phyloP scores from a whole-genome alignment of 208 protist genomes.

The Phytomonas sp. region DNA sequence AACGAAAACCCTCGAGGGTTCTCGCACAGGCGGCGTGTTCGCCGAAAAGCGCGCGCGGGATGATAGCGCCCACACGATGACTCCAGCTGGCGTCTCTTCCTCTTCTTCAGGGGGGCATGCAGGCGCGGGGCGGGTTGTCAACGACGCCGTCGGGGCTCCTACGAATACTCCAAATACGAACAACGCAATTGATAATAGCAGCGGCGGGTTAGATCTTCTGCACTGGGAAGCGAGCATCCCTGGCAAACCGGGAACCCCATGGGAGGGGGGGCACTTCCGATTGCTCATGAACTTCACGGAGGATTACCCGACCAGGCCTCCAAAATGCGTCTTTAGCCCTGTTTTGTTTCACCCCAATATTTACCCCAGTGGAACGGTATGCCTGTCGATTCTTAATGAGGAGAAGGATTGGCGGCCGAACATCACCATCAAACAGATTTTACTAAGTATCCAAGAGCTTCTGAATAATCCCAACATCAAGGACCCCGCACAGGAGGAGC shows the following conservation, averaged over 20 bases:
- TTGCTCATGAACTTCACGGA: slow-evolving; percentile 94
- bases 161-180: slow-evolving; percentile 10
- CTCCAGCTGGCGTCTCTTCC: too few relatives aligned
- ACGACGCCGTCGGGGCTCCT: not conserved
- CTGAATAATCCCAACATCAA: slow-evolving; percentile 96
- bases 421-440: slow-evolving; percentile 98
- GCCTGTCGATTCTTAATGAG: slow-evolving; percentile 98
- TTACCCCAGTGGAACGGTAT: slow-evolving; percentile 98
- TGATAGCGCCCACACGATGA: not conserved
- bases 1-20: slow-evolving; percentile 11
- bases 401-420: slow-evolving; percentile 98
- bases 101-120: not conserved
- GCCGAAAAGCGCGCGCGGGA: slow-evolving; percentile 16
- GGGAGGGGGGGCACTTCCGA: slow-evolving; percentile 95
- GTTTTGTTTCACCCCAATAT: slow-evolving; percentile 99
- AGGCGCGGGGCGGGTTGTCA: not conserved
- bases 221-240: slow-evolving; percentile 97
- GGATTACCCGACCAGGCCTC: slow-evolving; percentile 97
- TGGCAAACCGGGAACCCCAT: slow-evolving; percentile 92
- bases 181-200: slow-evolving; percentile 7
- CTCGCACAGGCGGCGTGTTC: slow-evolving; percentile 4
- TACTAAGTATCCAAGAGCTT: slow-evolving; percentile 98
- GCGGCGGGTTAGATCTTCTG: slow-evolving; percentile 89
- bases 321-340: slow-evolving; percentile 96
- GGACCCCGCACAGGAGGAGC: slow-evolving; percentile 97